A percentile compares a stretch with the other conserved stretches of the same genome.
Conservation (phyloP, 345 rosid species). For the Eucalyptus globulus region DNA sequence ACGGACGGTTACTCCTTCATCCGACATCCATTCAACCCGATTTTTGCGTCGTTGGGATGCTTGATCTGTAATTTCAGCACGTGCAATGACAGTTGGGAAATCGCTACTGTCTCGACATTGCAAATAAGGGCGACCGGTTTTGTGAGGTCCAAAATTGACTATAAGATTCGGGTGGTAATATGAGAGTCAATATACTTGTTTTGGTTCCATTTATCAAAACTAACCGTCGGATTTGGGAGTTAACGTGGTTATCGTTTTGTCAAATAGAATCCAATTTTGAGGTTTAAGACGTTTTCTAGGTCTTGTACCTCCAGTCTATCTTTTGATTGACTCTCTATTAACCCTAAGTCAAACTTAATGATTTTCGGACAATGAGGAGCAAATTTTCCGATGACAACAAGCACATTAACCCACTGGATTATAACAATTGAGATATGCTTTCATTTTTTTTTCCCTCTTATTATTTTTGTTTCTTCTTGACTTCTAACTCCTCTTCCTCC, state of each 20-base stretch:
- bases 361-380: not conserved
- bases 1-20: not conserved
- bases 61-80: not conserved
- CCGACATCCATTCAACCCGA: not conserved
- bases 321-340: not conserved
- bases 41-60: not conserved
- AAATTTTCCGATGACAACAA: not conserved
- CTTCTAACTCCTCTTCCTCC: not conserved
- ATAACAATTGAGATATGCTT: not conserved
- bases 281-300: not conserved
- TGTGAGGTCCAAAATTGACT: not conserved
- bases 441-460: not conserved
- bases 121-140: not conserved
- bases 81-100: not conserved
- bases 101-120: not conserved
- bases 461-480: not conserved
- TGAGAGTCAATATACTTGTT: not conserved
- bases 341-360: not conserved
- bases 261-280: not conserved
- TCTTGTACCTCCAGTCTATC: not conserved
- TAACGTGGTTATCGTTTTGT: not conserved
- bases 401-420: not conserved
- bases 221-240: not conserved
- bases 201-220: not conserved
- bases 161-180: not conserved